Percentiles rank a stretch among this genome's conserved stretches.
Conservation (phyloP, 1,284 basidiomycete genomes). For the Bjerkandera adusta region DNA sequence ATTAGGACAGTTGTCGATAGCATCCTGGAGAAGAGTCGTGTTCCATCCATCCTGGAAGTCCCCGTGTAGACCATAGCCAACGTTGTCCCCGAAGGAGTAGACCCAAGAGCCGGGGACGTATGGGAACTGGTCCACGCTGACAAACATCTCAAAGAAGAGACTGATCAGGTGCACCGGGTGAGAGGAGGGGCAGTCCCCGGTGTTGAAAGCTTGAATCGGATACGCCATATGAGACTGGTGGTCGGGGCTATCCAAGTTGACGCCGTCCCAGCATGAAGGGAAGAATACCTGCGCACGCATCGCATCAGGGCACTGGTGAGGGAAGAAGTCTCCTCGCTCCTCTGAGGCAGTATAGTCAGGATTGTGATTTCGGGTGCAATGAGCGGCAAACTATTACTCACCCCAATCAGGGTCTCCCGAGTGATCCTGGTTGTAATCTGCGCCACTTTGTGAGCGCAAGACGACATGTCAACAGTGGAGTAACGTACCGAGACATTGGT, state of each 20-base stretch:
- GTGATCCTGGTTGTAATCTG: conserved; percentile 10
- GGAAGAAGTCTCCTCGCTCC: conserved; percentile 15
- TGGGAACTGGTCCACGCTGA: conserved; percentile 13
- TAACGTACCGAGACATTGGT: conserved; percentile 13
- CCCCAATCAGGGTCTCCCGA: conserved; percentile 15
- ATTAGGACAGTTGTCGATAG: conserved; percentile 20
- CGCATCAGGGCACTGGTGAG: conserved; percentile 15
- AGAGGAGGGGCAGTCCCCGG: conserved; percentile 12
- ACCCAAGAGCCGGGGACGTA: conserved; percentile 21
- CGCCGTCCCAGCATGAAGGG: conserved; percentile 36
- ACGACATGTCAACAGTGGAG: not conserved
- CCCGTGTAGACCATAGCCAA: conserved; percentile 24
- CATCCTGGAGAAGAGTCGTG: conserved; percentile 17
- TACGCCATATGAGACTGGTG: conserved; percentile 45
- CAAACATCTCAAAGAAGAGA: conserved; percentile 19
- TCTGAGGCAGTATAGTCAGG: conserved; percentile 2
- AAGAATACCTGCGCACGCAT: conserved; percentile 18
- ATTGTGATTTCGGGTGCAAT: not conserved
- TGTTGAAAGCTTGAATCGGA: conserved; percentile 13
- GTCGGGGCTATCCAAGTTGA: conserved; percentile 40
- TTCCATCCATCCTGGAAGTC: conserved; percentile 27
- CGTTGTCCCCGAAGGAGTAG: conserved; percentile 22
- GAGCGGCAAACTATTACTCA: not conserved
- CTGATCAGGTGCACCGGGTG: conserved; percentile 17
- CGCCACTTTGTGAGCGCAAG: not conserved